Conservation (phyloP, 2,329 filamentous ascomycete genomes). For the Cadophora gregata region DNA sequence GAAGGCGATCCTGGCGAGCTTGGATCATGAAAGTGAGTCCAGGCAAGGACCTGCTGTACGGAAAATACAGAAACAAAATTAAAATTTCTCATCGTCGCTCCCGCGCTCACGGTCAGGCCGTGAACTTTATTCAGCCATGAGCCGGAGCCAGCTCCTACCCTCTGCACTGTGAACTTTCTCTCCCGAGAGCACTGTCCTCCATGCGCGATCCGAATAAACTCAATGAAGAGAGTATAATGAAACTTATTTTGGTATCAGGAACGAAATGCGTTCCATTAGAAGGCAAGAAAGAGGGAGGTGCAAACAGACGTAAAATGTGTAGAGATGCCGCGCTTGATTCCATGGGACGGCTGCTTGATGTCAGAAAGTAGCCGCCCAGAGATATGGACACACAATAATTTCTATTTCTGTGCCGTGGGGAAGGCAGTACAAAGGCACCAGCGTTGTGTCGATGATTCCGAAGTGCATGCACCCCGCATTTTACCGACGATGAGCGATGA, state of each 20-base stretch:
- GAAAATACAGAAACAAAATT: not conserved
- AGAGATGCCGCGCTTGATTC: not conserved
- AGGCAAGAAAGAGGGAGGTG: not conserved
- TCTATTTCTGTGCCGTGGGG: constrained; percentile 6
- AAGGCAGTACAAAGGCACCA: not conserved
- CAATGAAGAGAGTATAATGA: not conserved
- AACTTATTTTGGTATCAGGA: not conserved
- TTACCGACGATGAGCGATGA: not conserved
- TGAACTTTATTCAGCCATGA: not conserved
- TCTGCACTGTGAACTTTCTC: not conserved
- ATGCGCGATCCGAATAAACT: not conserved
- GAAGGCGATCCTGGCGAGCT: not conserved
- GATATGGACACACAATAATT: not conserved
- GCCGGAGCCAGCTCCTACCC: not conserved
- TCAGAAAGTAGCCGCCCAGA: constrained; percentile 2
- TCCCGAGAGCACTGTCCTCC: not conserved
- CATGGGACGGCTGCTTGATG: not conserved
- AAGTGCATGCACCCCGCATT: constrained; percentile 16
- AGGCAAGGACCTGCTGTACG: not conserved
- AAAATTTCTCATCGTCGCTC: not conserved
- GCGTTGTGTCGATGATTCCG: not conserved
- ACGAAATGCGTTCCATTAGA: not conserved
- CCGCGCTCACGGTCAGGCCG: not conserved
- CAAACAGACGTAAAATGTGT: not conserved
- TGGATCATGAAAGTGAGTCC: not conserved